Evolutionary conservation across 208 protist species (phyloP), one percentile per base, ranked within the genome.

Genomic region (Leishmania aethiopica): DNA sequence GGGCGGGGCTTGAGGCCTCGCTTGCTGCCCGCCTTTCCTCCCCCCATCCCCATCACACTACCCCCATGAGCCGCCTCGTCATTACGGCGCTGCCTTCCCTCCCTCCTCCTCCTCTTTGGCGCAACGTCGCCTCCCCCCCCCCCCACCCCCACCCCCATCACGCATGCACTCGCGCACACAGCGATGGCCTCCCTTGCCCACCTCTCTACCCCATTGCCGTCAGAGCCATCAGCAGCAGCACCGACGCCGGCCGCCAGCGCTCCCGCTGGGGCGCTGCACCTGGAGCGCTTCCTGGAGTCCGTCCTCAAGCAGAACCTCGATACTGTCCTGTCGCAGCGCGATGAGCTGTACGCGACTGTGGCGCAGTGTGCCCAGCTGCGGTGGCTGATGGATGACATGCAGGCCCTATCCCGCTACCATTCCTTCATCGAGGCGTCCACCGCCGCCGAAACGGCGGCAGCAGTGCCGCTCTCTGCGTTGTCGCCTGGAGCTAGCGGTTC

Each of bases 291-390:
- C 62, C 85, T 96, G 13, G 91, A 94, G 60, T 83, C 76, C 3
- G 89, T 94, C 4, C 83, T 96, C 1, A 89, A 92, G 51, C 79
- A 84, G 40, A 86, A 82, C 40, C 80, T 97, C 32, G 74, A 90
- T 60, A 80, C 84, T 57, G 85, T 89, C n/a, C 84, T 95, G 49
- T 59, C 70, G 28, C 69, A 94, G 75, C 86, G 94, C 53, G 92
- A 97, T 71, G 82, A 67, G 37, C 80, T 92, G 2, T 82, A 88
- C 81, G 84, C 85, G 51, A 88, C 88, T 66, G 89, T 89, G 22
- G 90, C 92, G 10, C 87, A 94, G 77, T 97, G 94, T 76, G 79
- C 78, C 17, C 94, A 97, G 83, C 85, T 95, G 62, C 84, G 88
- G 11, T 83, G 88, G 69, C 76, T 96, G 51, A 89, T 95, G 75